Evolutionary conservation across 164 flowering plant genomes (phyloP).

Genomic region (Amborella trichopoda): DNA sequence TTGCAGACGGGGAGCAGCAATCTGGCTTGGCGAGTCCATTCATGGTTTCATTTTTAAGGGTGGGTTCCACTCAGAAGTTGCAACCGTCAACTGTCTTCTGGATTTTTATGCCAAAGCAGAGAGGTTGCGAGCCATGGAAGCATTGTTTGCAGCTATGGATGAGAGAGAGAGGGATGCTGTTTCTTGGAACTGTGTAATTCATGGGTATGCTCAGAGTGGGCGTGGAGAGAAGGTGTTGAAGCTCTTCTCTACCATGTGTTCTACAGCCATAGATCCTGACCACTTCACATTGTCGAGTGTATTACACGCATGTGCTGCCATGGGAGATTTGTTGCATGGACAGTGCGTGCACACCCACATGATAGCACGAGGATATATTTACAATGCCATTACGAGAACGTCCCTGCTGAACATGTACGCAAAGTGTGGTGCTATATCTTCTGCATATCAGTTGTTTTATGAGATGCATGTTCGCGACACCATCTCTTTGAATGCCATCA

Average conservation of each 20-base stretch:
- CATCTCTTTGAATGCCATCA: constrained; percentile 10
- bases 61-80: constrained; percentile 10
- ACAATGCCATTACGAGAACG: constrained; percentile 7
- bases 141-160: constrained; percentile 3
- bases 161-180: constrained; percentile 4
- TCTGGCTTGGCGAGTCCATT: constrained; percentile 6
- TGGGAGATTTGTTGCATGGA: constrained; percentile 1
- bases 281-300: constrained; percentile 10
- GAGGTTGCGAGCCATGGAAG: constrained; percentile 2
- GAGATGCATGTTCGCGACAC: constrained; percentile 1
- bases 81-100: constrained; percentile 4
- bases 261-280: constrained; percentile 1
- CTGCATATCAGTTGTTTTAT: constrained; percentile 8
- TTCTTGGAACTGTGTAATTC: constrained; percentile 15
- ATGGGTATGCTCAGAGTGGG: constrained; percentile 6
- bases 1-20: background rate
- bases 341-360: constrained; percentile 5
- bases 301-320: constrained; percentile 9
- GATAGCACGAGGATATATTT: background rate
- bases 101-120: constrained; percentile 9
- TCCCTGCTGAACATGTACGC: constrained; percentile 14
- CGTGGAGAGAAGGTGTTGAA: background rate
- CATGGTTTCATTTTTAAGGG: constrained; percentile 9
- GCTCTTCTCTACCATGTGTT: constrained; percentile 7
- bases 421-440: constrained; percentile 11